A percentile compares a stretch with the other conserved stretches of the same genome.
phyloP scores from a whole-genome alignment of 352 stramenopile genomes.

The Pythium scleroteichum region DNA sequence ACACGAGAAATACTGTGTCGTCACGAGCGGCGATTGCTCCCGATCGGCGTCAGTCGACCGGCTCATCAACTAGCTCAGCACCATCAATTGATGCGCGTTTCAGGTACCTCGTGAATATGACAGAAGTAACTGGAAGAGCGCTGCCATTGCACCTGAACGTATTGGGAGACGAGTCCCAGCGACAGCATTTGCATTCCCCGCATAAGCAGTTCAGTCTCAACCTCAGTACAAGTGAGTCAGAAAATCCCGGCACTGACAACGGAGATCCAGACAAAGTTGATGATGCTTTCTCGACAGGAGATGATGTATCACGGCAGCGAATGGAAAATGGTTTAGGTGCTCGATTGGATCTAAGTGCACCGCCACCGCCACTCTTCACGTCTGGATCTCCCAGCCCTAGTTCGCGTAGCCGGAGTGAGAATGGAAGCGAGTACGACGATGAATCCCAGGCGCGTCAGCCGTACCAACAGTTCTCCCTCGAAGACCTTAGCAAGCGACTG shows the following conservation, averaged over 20 bases:
- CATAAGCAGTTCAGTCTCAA: conserved; percentile 18
- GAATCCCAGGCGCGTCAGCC: neutral
- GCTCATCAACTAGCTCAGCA: conserved; percentile 43
- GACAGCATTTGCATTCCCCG: conserved; percentile 42
- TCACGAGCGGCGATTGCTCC: neutral
- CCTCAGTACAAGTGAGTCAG: conserved; percentile 11
- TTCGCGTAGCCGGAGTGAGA: neutral
- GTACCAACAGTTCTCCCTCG: conserved; percentile 16
- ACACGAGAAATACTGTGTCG: too few species aligned
- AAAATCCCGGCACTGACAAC: too few species aligned
- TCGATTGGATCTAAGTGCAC: too few species aligned
- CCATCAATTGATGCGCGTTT: conserved; percentile 46
- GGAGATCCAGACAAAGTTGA: too few species aligned
- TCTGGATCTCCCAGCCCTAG: neutral
- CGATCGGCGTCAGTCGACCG: conserved; percentile 14
- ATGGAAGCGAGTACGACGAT: neutral
- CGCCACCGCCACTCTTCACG: too few species aligned
- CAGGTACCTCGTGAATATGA: conserved; percentile 56
- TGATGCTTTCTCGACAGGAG: too few species aligned
- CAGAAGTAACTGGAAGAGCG: conserved; percentile 35
- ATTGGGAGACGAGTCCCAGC: conserved; percentile 31
- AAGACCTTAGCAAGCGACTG: conserved; percentile 29
- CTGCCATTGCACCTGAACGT: conserved; percentile 52
- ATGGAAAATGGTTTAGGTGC: too few species aligned
- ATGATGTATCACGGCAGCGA: too few species aligned